Base-by-base conservation (phyloP, 768 basidiomycete species). In the Boletales sp. region DNA sequence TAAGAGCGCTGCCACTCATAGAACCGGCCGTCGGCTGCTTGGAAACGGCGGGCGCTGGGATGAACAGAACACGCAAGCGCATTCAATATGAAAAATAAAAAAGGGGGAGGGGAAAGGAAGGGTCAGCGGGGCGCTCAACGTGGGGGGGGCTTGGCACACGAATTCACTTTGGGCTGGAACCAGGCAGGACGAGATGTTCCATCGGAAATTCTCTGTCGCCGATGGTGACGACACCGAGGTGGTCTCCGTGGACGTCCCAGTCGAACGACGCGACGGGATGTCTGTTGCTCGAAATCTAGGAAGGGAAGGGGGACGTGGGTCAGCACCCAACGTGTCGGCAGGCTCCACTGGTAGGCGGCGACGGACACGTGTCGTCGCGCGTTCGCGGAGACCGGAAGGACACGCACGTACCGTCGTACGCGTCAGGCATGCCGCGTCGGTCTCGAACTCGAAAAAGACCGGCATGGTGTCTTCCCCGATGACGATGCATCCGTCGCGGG, bases 391-490 rank as follows among this genome's bases (percentile, higher is more conserved):
- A 21, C 21, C 21, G 21, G 21, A 21, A n/a, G n/a, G 21, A 21
- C 21, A 27, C 10, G 34, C 24, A 55, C 59, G 50, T 44, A 66
- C 65, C 42, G 58, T 67, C 30, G 67, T 69, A 14, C 60, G 65
- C 40, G 53, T 57, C 57, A 31, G 46, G 54, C 46, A 47, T 39
- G 62, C 14, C 34, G 47, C 5, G 45, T 73, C 70, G 11, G 86
- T 88, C 62, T 83, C 80, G 66, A 89, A 87, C 61, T 75, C 79
- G 63, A 82, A 79, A 70, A 79, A 84, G 57, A 86, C 67, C 1
- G 78, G 78, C 55, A 72, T 75, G 30, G 69, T 71, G 66, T 80
- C 80, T 60, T 83, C 78, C 36, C 86, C 84, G 56, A 87, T 86
- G 69, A 87, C 69, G 50, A 81, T 75, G 62, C 82, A 84, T 50